A percentile compares a stretch with the other conserved stretches of the same genome.
Evolutionary conservation across 2,329 filamentous ascomycete species (phyloP).

Genomic region (Aspergillus clavatus): DNA sequence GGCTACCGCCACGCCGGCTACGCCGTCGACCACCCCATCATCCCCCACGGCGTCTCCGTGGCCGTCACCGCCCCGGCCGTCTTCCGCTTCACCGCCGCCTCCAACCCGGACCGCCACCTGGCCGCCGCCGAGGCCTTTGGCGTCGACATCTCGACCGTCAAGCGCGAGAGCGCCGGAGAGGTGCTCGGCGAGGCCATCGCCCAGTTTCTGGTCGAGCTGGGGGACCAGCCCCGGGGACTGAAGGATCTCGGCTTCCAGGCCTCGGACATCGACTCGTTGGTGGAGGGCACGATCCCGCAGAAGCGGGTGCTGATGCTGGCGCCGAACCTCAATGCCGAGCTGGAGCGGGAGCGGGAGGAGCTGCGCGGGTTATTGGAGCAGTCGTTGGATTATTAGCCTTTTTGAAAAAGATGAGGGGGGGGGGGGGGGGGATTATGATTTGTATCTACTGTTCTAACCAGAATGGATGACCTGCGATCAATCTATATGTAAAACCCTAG

Average conservation of each 20-base stretch:
- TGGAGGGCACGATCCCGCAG: slow-evolving; percentile 94
- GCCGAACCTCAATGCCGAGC: slow-evolving; percentile 68
- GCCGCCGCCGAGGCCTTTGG: slow-evolving; percentile 86
- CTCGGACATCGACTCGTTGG: slow-evolving; percentile 72
- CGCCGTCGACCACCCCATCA: slow-evolving; percentile 68
- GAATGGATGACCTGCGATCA: no score
- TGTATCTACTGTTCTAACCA: no score
- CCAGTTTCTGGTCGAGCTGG: slow-evolving; percentile 74
- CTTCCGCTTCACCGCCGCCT: slow-evolving; percentile 86
- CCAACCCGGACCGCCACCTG: slow-evolving; percentile 88
- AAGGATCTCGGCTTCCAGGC: slow-evolving; percentile 74
- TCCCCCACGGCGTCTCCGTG: slow-evolving; percentile 93
- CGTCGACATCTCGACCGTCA: slow-evolving; percentile 81
- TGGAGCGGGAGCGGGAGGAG: slow-evolving; percentile 67
- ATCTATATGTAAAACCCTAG: no score
- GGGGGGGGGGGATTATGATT: no score
- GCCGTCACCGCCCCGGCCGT: slow-evolving; percentile 90
- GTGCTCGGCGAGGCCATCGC: slow-evolving; percentile 78
- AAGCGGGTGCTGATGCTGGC: slow-evolving; percentile 85
- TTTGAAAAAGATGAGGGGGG: no score
- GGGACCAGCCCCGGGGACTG: slow-evolving; percentile 84
- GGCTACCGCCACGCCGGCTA: slow-evolving; percentile 90
- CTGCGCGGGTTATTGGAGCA: slow-evolving; percentile 64
- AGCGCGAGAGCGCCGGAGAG: slow-evolving; percentile 82
- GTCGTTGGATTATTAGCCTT: slow-evolving; percentile 53